Percentiles rank a stretch among this genome's conserved stretches.
Evolutionary conservation across 2,329 filamentous ascomycete genomes (phyloP).

Genomic region (Aurifilum marmelostoma): DNA sequence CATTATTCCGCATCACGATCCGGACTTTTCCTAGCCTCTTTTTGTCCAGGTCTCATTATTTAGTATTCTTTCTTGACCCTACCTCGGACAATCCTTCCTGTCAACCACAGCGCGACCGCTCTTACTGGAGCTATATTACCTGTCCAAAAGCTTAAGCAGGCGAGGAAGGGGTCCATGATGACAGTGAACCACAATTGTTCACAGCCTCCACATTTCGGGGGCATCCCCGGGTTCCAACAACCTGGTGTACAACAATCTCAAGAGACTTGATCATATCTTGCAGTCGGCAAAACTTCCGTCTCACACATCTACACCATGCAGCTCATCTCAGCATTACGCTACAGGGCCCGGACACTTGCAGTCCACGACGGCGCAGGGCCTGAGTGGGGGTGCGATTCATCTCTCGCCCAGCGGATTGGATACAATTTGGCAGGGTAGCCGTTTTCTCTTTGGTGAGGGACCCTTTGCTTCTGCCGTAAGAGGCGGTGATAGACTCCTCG

Average conservation of each 20-base stretch:
- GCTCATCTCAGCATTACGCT: neutral
- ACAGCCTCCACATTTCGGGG: neutral
- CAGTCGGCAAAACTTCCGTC: neutral
- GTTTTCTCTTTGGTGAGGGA: too few relatives aligned
- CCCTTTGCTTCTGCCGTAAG: neutral
- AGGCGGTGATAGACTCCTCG: neutral
- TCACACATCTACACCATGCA: neutral
- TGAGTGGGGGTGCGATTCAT: neutral
- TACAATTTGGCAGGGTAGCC: neutral
- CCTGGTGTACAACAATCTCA: neutral
- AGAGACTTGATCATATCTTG: neutral
- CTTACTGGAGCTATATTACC: neutral
- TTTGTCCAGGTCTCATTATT: neutral
- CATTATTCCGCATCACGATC: slow-evolving; percentile 17
- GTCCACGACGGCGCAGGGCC: too few relatives aligned
- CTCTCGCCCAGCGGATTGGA: neutral
- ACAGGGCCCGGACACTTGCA: neutral
- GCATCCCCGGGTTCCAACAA: neutral
- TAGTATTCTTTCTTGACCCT: neutral
- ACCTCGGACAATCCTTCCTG: slow-evolving; percentile 12
- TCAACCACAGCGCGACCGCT: slow-evolving; percentile 3
- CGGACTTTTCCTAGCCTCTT: slow-evolving; percentile 4
- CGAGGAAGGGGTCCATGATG: slow-evolving; percentile 11
- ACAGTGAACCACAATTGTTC: neutral
- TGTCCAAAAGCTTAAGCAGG: slow-evolving; percentile 2